phyloP scores from a whole-genome alignment of 108 stramenopile species.

The Skeletonema grethae region DNA sequence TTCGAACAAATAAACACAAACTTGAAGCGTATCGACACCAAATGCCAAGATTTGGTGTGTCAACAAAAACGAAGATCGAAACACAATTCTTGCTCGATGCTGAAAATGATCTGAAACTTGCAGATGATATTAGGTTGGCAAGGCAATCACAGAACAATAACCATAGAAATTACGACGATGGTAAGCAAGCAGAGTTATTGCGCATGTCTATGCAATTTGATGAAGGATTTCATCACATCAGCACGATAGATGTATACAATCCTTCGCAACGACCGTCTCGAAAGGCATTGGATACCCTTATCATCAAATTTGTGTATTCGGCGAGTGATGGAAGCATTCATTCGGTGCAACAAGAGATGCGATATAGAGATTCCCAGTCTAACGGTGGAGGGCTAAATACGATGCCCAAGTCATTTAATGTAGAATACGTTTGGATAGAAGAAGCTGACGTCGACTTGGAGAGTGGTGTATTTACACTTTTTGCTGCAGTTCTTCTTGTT shows the following conservation, averaged over 20 bases:
- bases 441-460: constrained; percentile 43
- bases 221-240: constrained; percentile 44
- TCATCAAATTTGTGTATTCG: constrained; percentile 38
- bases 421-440: constrained; percentile 46
- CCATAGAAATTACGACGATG: neutral
- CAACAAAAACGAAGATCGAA: constrained; percentile 35
- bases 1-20: constrained; percentile 17
- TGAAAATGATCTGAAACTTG: neutral
- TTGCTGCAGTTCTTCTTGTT: constrained; percentile 20
- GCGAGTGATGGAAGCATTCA: constrained; percentile 42
- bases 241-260: constrained; percentile 34
- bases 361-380: constrained; percentile 5
- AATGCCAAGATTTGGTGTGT: constrained; percentile 42
- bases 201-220: constrained; percentile 29
- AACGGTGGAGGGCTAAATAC: neutral
- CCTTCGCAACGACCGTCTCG: neutral
- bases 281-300: constrained; percentile 22
- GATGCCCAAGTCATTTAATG: constrained; percentile 22
- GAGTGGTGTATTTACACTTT: constrained; percentile 27
- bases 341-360: constrained; percentile 32
- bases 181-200: neutral
- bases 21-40: constrained; percentile 48
- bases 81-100: constrained; percentile 8
- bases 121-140: neutral
- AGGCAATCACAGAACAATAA: neutral